Percentiles rank a stretch among this genome's conserved stretches.
phyloP scores from a whole-genome alignment of 345 rosid species.

The Psidium guajava region DNA sequence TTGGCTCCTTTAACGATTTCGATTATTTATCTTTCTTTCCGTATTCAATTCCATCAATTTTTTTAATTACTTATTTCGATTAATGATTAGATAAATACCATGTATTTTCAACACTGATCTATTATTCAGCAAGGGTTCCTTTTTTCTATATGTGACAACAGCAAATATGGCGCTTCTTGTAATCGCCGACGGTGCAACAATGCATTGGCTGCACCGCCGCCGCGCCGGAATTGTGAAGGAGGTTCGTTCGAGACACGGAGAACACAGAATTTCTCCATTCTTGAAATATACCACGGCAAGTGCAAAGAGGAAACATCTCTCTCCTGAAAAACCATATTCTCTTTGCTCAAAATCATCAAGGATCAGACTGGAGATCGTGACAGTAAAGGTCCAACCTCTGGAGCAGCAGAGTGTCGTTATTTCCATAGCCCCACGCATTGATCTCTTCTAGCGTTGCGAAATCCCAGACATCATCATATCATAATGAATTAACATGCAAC shows the following conservation, averaged over 20 bases:
- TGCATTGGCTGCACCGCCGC: background rate
- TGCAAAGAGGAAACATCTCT: background rate
- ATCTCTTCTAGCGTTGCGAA: background rate
- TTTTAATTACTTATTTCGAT: background rate
- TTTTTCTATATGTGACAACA: background rate
- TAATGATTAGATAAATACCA: background rate
- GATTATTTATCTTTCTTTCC: background rate
- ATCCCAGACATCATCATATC: background rate
- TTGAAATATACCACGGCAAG: background rate
- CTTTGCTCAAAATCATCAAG: background rate
- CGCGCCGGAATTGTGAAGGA: background rate
- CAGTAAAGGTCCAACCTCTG: background rate
- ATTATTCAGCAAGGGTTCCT: background rate
- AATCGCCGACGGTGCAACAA: background rate
- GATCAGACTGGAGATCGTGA: background rate
- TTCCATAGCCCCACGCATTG: background rate
- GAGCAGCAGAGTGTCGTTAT: background rate
- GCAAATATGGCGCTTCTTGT: background rate
- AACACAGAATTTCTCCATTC: background rate
- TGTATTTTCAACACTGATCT: background rate
- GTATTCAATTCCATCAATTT: background rate
- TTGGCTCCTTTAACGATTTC: background rate
- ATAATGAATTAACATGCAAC: background rate
- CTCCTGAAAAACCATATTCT: rapidly evolving
- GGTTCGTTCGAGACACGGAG: background rate